Evolutionary conservation across 108 stramenopile species (phyloP).

Genomic region (Nannochloropsis oceanica): DNA sequence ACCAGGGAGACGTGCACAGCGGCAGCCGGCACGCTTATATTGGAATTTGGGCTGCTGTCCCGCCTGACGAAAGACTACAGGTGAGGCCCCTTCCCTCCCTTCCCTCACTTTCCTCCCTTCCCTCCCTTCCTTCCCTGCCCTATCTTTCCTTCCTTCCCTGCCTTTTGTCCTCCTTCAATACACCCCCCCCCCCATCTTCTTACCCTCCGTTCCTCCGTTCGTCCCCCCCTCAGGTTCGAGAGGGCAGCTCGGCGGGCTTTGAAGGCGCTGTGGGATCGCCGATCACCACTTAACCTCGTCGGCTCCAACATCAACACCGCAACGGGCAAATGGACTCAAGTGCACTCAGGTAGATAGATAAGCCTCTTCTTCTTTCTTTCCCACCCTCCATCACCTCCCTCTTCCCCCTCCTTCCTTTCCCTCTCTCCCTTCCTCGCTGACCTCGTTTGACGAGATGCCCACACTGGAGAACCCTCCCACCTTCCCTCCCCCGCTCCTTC

Average conservation of each 20-base stretch:
- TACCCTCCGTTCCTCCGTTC: neutral
- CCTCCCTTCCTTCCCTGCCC: neutral
- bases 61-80: conserved; percentile 19
- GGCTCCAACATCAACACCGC: conserved; percentile 27
- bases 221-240: neutral
- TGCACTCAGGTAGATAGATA: neutral
- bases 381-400: neutral
- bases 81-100: neutral
- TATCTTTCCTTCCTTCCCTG: neutral
- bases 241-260: conserved; percentile 26
- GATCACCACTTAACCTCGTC: conserved; percentile 13
- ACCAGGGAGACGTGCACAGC: conserved; percentile 38
- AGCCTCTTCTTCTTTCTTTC: neutral
- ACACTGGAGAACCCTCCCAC: neutral
- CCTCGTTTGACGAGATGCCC: neutral
- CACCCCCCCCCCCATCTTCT: no score
- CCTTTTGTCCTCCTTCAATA: neutral
- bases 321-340: conserved; percentile 29
- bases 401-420: neutral
- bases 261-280: conserved; percentile 27
- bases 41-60: conserved; percentile 42
- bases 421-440: neutral
- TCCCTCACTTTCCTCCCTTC: neutral
- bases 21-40: conserved; percentile 41
- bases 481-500: neutral